Evolutionary conservation across 371 early-diverging fungal genomes (phyloP), one percentile per base, ranked within the genome.

Genomic region (Blyttiomyces sp.): DNA sequence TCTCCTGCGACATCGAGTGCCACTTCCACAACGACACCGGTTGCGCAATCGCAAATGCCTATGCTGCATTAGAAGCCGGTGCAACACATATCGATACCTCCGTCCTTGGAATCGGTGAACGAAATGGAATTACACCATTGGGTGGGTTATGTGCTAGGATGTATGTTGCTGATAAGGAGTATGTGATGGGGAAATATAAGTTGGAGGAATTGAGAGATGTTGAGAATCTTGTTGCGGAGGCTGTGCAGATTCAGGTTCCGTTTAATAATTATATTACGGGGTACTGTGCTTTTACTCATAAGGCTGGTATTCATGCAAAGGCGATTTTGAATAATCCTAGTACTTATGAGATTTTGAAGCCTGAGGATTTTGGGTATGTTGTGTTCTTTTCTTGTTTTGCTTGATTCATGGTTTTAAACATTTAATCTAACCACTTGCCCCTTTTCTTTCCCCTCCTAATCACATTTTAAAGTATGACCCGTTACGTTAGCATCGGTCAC

Each of bases 11-110:
- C 73, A 96, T 96, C 59, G 97, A 95, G 76, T 91, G 92, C 75
- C 97, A 96, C 69, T 96, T 96, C 86, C 97, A 96, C 81, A 91
- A 96, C 72, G 97, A 96, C 71, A 96, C 97, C n/a, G 95, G 95
- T 31, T 96, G 97, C 73, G 93, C 95, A 36, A 94, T 95, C 63
- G 95, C 95, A 35, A 96, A 96, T 71, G 94, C 97, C 32, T 94
- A 92, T 72, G 90, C 94, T 49, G 90, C 95, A 11, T 80, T 96
- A 49, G 95, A 95, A 79, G 95, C 95, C 43, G 97, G 97, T 43
- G 95, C 95, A 17, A 96, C 97, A 1, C 97, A 96, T 73, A 93
- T 96, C 63, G 95, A 96, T 75, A 96, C 97, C 7, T 92, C 93
- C 4, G 93, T 96, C 4, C 83, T 96, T 56, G 97, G 97, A 57